Percentiles rank a stretch among this genome's conserved stretches.
phyloP scores from a whole-genome alignment of 805 yeast species.

The Starmerella scarabaei region DNA sequence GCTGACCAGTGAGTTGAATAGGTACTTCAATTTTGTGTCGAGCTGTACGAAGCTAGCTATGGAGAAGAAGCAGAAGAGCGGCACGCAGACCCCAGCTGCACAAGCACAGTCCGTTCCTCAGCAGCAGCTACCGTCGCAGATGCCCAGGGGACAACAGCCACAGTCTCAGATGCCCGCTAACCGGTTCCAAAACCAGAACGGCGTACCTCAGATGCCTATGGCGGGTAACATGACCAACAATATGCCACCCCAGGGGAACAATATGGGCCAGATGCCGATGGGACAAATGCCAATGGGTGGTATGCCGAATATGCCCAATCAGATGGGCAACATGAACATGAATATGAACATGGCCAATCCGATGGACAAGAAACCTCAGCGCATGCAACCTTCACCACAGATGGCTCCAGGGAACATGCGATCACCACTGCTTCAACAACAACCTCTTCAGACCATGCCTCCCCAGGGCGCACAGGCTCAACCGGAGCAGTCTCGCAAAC shows the following conservation, averaged over 20 bases:
- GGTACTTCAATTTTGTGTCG: slow-evolving; percentile 61
- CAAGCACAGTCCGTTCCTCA: neutral
- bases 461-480: no score
- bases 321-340: neutral
- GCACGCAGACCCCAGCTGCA: neutral
- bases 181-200: neutral
- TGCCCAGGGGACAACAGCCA: neutral
- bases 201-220: no score
- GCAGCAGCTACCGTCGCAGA: neutral
- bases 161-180: neutral
- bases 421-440: no score
- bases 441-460: no score
- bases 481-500: no score
- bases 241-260: no score
- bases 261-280: neutral
- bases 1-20: slow-evolving; percentile 57
- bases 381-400: neutral
- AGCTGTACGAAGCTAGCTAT: slow-evolving; percentile 27
- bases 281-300: neutral
- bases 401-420: no score
- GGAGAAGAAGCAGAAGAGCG: slow-evolving; percentile 5
- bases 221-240: neutral
- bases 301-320: neutral
- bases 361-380: neutral
- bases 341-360: neutral